These are phyloP conservation scores for Malus fusca DNA, from an alignment of 306 rosid species.

Conservation along the genomic window DNA sequence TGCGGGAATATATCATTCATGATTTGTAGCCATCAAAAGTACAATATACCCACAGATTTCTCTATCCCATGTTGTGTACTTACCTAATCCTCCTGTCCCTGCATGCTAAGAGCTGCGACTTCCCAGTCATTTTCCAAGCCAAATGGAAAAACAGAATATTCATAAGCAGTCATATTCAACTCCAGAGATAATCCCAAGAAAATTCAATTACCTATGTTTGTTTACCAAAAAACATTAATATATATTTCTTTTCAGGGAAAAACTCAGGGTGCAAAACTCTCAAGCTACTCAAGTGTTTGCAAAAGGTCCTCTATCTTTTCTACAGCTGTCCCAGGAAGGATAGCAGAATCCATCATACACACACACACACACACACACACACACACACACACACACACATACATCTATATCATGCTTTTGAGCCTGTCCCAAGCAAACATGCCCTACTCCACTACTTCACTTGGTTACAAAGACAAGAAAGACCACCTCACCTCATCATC, in stretches of 20 bases:
- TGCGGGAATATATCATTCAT: neutral
- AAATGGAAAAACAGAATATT: constrained; percentile 9
- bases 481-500: constrained; percentile 36
- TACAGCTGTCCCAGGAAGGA: constrained; percentile 39
- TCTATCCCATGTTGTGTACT: neutral
- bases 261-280: constrained; percentile 45
- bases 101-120: constrained; percentile 15
- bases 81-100: constrained; percentile 37
- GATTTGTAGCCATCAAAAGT: neutral
- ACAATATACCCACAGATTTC: neutral
- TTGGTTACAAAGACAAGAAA: constrained; percentile 85
- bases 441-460: constrained; percentile 21
- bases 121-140: constrained; percentile 33
- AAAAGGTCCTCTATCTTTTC: constrained; percentile 18
- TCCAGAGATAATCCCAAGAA: constrained; percentile 20
- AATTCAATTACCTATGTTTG: constrained; percentile 24
- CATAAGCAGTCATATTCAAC: constrained; percentile 25
- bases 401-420: constrained; percentile 31
- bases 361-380: too few species aligned
- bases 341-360: neutral
- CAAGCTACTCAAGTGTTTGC: constrained; percentile 66
- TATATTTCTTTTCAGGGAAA: constrained; percentile 15
- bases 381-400: too few species aligned
- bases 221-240: constrained; percentile 31
- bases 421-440: constrained; percentile 57